phyloP scores from a whole-genome alignment of 2,329 filamentous ascomycete species.

The Coniochaeta hoffmannii region DNA sequence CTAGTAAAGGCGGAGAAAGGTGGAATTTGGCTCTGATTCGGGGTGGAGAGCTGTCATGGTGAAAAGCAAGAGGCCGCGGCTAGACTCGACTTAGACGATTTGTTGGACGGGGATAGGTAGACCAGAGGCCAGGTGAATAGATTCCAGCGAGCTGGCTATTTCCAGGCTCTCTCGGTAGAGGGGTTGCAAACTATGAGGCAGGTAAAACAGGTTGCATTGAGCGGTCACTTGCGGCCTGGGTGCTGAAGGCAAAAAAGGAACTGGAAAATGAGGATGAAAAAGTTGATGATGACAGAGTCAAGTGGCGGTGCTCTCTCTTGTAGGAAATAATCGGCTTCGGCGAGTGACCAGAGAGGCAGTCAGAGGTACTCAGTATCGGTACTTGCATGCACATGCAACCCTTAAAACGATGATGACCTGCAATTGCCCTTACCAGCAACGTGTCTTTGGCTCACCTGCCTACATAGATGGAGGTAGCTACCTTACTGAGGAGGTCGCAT shows the following conservation, averaged over 20 bases:
- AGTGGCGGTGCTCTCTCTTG: not conserved
- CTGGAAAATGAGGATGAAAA: not conserved
- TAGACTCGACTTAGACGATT: too few species aligned
- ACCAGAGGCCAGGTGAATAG: not conserved
- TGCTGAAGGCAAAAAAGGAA: not conserved
- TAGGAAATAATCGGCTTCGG: not conserved
- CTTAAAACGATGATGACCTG: not conserved
- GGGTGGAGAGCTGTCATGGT: constrained; percentile 5
- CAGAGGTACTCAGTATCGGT: not conserved
- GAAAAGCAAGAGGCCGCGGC: not conserved
- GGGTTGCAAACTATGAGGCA: not conserved
- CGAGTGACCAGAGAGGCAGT: not conserved
- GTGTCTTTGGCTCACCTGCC: too few species aligned
- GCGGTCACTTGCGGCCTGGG: too few species aligned
- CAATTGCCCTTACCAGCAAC: not conserved
- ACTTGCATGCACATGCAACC: not conserved
- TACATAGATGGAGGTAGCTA: too few species aligned
- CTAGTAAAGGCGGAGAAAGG: constrained; percentile 2
- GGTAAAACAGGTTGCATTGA: not conserved
- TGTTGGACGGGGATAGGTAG: too few species aligned
- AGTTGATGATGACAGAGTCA: not conserved
- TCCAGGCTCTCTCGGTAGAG: not conserved
- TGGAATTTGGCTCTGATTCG: not conserved
- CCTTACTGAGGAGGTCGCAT: too few species aligned
- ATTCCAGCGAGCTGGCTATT: not conserved